A percentile compares a stretch with the other conserved stretches of the same genome.
Evolutionary conservation across 768 basidiomycete genomes (phyloP).

Genomic region (Mycena latifolia): DNA sequence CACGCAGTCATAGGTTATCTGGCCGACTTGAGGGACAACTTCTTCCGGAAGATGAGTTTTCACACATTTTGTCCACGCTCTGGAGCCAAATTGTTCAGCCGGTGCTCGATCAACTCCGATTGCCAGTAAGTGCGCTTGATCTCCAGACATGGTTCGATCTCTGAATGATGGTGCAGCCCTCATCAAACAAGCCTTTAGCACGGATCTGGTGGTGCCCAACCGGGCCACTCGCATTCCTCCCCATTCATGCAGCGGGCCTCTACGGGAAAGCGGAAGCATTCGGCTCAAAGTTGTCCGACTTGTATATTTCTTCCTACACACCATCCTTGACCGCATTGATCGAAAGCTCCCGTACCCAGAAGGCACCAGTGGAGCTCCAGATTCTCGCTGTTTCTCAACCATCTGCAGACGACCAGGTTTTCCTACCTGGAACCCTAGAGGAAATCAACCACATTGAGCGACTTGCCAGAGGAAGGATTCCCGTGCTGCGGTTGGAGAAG

Average conservation of each 20-base stretch:
- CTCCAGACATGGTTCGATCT: too few species aligned
- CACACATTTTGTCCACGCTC: too few species aligned
- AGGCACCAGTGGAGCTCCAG: neutral
- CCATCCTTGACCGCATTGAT: conserved; percentile 41
- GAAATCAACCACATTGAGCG: conserved; percentile 31
- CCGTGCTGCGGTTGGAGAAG: conserved; percentile 16
- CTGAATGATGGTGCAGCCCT: too few species aligned
- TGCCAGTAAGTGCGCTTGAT: too few species aligned
- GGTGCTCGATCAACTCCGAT: too few species aligned
- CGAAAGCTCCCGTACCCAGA: neutral
- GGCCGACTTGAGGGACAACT: too few species aligned
- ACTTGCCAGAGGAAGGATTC: neutral
- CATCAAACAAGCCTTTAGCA: too few species aligned
- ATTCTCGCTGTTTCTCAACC: conserved; percentile 34
- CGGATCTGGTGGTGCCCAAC: conserved; percentile 46
- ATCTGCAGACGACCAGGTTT: conserved; percentile 23
- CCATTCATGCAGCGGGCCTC: too few species aligned
- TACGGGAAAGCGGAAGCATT: neutral
- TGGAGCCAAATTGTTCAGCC: too few species aligned
- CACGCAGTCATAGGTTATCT: too few species aligned
- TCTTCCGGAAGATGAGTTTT: too few species aligned
- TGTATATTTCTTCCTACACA: conserved; percentile 44
- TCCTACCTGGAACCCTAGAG: conserved; percentile 30
- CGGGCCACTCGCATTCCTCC: conserved; percentile 43
- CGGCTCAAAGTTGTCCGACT: conserved; percentile 34